Evolutionary conservation across 1,284 basidiomycete genomes (phyloP).

Genomic region (Agroathelia rolfsii): DNA sequence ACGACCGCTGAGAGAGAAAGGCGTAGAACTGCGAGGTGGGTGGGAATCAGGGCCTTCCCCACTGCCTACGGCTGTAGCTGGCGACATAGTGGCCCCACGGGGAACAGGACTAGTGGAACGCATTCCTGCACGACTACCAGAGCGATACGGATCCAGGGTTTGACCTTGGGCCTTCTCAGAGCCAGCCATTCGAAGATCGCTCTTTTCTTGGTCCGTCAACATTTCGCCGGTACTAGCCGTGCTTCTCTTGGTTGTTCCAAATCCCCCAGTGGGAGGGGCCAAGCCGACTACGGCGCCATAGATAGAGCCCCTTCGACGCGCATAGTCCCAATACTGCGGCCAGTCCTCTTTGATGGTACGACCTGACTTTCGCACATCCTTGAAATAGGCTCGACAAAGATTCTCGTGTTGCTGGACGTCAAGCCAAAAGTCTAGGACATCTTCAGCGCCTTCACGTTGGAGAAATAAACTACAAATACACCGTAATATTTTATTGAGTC

Average conservation of each 20-base stretch:
- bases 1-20: conserved; percentile 65
- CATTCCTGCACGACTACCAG: conserved; percentile 27
- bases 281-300: conserved; percentile 87
- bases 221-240: conserved; percentile 65
- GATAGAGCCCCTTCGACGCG: conserved; percentile 76
- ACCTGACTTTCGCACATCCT: conserved; percentile 92
- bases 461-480: conserved; percentile 64
- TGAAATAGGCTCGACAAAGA: conserved; percentile 96
- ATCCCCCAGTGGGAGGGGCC: conserved; percentile 31
- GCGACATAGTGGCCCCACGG: conserved; percentile 39
- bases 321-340: conserved; percentile 94
- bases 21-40: conserved; percentile 62
- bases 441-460: conserved; percentile 89
- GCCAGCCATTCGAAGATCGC: conserved; percentile 37
- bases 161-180: too few relatives aligned
- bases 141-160: too few relatives aligned
- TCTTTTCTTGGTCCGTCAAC: conserved; percentile 55
- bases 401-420: conserved; percentile 99
- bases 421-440: conserved; percentile 96
- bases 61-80: conserved; percentile 26
- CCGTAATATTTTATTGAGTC: conserved; percentile 11
- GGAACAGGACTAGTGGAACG: conserved; percentile 43
- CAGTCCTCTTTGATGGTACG: conserved; percentile 89
- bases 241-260: conserved; percentile 53
- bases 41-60: conserved; percentile 33